Percentiles rank a stretch among this genome's conserved stretches.
Evolutionary conservation across 768 basidiomycete genomes (phyloP).

Genomic region (Chlorophyllum brunneum): DNA sequence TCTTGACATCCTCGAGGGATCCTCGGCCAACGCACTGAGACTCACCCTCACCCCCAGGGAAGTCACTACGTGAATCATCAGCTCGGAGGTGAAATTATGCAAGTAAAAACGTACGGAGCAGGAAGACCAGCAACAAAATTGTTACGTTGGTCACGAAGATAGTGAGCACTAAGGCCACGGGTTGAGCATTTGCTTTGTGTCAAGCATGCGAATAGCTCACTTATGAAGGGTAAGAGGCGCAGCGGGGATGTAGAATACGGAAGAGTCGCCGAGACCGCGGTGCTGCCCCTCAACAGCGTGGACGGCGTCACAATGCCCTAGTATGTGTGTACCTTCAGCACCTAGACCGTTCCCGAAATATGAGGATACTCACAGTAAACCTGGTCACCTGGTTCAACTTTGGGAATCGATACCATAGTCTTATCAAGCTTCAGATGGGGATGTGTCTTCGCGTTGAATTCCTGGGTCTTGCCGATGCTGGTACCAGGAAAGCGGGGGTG

Average conservation of each 20-base stretch:
- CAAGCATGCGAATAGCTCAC: slow-evolving; percentile 45
- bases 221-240: slow-evolving; percentile 48
- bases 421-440: slow-evolving; percentile 55
- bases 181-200: neutral
- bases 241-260: slow-evolving; percentile 55
- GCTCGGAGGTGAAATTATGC: neutral
- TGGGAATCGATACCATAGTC: slow-evolving; percentile 57
- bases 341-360: neutral
- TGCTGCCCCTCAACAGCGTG: slow-evolving; percentile 54
- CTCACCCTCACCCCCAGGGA: slow-evolving; percentile 51
- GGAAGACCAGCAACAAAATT: slow-evolving; percentile 46
- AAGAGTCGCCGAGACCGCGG: slow-evolving; percentile 44
- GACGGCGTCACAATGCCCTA: slow-evolving; percentile 62
- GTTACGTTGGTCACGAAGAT: slow-evolving; percentile 45
- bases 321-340: slow-evolving; percentile 33
- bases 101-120: slow-evolving; percentile 35
- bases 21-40: slow-evolving; percentile 37
- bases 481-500: slow-evolving; percentile 52
- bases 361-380: slow-evolving; percentile 42
- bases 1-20: slow-evolving; percentile 28
- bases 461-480: slow-evolving; percentile 49
- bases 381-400: slow-evolving; percentile 60
- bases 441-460: slow-evolving; percentile 51
- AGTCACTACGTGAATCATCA: slow-evolving; percentile 26
- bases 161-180: slow-evolving; percentile 34